These are phyloP conservation scores for Sideroxylon spinosum DNA, from an alignment of 179 eudicot genomes.

Conservation along the genomic window DNA sequence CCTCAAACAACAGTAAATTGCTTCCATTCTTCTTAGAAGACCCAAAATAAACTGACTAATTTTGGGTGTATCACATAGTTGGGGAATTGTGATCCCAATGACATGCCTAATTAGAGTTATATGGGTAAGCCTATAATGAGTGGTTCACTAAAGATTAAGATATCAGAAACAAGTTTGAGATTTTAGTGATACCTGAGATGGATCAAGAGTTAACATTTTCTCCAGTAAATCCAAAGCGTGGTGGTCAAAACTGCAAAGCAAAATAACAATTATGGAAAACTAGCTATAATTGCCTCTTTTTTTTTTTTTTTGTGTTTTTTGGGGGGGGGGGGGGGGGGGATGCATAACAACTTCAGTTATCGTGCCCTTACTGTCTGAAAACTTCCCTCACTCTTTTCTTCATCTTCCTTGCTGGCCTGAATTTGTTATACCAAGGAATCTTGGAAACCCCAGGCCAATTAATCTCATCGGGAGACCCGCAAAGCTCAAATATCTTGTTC, in stretches of 20 bases:
- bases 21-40: background rate
- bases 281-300: too few species aligned
- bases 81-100: background rate
- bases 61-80: background rate
- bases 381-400: constrained; percentile 65
- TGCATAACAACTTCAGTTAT: constrained; percentile 4
- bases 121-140: background rate
- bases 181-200: constrained; percentile 52
- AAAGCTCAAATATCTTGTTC: constrained; percentile 74
- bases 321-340: too few species aligned
- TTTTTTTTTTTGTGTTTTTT: too few species aligned
- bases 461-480: constrained; percentile 77
- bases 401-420: constrained; percentile 65
- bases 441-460: constrained; percentile 85
- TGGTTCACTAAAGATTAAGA: background rate
- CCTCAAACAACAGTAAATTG: background rate
- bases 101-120: background rate
- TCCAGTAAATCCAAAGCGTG: constrained; percentile 79
- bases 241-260: constrained; percentile 55
- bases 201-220: constrained; percentile 77
- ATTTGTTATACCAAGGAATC: constrained; percentile 75
- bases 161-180: background rate
- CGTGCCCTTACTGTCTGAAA: constrained; percentile 52
- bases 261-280: constrained; percentile 6
- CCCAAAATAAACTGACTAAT: background rate